phyloP scores from a whole-genome alignment of 1,139 yeast genomes.

The Magnusiomyces sp. region DNA sequence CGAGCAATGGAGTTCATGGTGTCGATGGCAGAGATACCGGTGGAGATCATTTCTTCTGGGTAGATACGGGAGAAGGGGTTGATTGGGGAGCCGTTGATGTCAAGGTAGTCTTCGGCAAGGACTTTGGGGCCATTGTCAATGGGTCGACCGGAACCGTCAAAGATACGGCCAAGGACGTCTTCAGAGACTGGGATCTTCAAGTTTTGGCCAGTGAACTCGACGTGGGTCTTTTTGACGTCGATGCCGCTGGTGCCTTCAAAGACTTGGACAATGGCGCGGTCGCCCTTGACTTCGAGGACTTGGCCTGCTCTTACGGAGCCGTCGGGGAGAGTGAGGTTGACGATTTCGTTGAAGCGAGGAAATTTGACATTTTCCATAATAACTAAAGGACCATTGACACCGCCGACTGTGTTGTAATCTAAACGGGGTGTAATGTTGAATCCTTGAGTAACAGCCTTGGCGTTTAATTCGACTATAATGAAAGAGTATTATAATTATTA shows the following conservation, averaged over 20 bases:
- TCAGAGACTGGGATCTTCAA: conserved; percentile 92
- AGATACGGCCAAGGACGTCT: conserved; percentile 94
- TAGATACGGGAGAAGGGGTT: conserved; percentile 97
- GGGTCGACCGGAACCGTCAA: conserved; percentile 98
- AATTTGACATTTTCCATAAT: conserved; percentile 92
- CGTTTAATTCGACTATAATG: conserved; percentile 59
- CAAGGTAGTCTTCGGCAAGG: conserved; percentile 95
- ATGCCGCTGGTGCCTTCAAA: conserved; percentile 97
- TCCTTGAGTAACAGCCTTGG: conserved; percentile 85
- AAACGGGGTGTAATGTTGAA: conserved; percentile 84
- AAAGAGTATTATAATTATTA: too few species aligned
- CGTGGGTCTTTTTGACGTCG: conserved; percentile 94
- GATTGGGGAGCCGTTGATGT: conserved; percentile 97
- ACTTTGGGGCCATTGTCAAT: conserved; percentile 98
- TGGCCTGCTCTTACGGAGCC: conserved; percentile 94
- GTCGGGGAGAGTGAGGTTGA: conserved; percentile 90
- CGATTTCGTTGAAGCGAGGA: conserved; percentile 95
- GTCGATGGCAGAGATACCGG: conserved; percentile 97
- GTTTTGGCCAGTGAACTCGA: conserved; percentile 93
- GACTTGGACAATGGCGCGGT: conserved; percentile 95
- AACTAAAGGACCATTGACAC: conserved; percentile 96
- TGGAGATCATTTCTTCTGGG: conserved; percentile 99
- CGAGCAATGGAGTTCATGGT: conserved; percentile 99
- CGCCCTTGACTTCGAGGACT: conserved; percentile 94
- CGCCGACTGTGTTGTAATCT: conserved; percentile 92